Evolutionary conservation across 768 basidiomycete genomes (phyloP).

Genomic region (Suillus lakei): DNA sequence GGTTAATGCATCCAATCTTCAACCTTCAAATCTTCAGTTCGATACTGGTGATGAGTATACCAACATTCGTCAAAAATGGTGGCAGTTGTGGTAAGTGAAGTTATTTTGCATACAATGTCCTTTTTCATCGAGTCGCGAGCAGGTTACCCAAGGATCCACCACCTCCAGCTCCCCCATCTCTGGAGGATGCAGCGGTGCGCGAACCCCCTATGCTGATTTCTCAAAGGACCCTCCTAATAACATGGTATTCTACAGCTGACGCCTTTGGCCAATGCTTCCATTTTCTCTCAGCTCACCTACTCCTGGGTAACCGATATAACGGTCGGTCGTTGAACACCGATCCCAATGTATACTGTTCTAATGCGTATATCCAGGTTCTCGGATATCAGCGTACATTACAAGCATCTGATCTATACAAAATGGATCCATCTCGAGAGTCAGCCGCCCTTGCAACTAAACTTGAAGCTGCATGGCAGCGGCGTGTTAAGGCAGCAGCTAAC

Average conservation of each 20-base stretch:
- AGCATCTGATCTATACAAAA: slow-evolving; percentile 75
- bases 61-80: slow-evolving; percentile 52
- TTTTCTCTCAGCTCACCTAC: slow-evolving; percentile 65
- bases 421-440: slow-evolving; percentile 56
- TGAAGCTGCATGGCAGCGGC: slow-evolving; percentile 56
- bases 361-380: slow-evolving; percentile 42
- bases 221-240: neutral
- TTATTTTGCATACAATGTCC: neutral
- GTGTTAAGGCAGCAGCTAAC: slow-evolving; percentile 52
- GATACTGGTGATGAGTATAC: slow-evolving; percentile 45
- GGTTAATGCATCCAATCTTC: neutral
- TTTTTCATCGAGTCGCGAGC: neutral
- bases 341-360: neutral
- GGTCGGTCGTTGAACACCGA: slow-evolving; percentile 33
- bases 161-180: slow-evolving; percentile 54
- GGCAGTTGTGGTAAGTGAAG: slow-evolving; percentile 54
- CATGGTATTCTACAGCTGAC: slow-evolving; percentile 42
- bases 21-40: slow-evolving; percentile 34
- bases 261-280: slow-evolving; percentile 61
- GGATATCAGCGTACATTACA: slow-evolving; percentile 78
- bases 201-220: neutral
- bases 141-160: slow-evolving; percentile 68
- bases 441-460: slow-evolving; percentile 55
- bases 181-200: slow-evolving; percentile 59
- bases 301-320: slow-evolving; percentile 67